Evolutionary conservation across 2,329 filamentous ascomycete genomes (phyloP).

Genomic region (Trichoderma polysporum): DNA sequence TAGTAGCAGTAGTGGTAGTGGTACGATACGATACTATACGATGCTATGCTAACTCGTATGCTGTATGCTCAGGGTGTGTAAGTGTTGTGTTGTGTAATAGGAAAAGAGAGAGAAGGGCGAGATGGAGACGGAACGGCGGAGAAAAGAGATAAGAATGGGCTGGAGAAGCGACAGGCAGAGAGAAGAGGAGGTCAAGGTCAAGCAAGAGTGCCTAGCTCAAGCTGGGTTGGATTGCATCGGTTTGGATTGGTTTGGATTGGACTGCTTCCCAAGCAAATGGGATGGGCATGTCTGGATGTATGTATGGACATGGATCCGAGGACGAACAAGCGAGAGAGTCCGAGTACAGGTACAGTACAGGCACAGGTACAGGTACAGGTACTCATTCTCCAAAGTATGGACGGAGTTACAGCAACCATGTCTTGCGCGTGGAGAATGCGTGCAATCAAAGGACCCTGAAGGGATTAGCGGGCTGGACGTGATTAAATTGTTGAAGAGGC

Average conservation of each 20-base stretch:
- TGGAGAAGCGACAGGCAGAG: not conserved
- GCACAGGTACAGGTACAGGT: not conserved
- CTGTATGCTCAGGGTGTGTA: not conserved
- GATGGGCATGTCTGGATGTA: not conserved
- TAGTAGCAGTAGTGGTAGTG: not conserved
- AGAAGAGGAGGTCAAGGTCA: not conserved
- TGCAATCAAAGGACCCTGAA: constrained; percentile 11
- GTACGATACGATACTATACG: not conserved
- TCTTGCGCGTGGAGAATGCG: constrained; percentile 9
- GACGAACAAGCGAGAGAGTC: not conserved
- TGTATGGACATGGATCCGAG: not conserved
- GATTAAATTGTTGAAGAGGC: not conserved
- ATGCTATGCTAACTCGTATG: not conserved
- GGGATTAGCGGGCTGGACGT: constrained; percentile 5
- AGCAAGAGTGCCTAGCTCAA: not conserved
- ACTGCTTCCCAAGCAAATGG: not conserved
- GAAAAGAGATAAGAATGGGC: not conserved
- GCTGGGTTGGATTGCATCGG: not conserved
- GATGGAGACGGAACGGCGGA: constrained; percentile 12
- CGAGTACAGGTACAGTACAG: not conserved
- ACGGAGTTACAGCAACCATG: not conserved
- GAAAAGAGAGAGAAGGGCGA: not conserved
- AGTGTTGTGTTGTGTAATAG: not conserved
- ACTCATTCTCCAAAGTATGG: not conserved
- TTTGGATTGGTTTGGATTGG: not conserved